phyloP scores from a whole-genome alignment of 2,329 filamentous ascomycete species.

The Pseudonectria buxi region DNA sequence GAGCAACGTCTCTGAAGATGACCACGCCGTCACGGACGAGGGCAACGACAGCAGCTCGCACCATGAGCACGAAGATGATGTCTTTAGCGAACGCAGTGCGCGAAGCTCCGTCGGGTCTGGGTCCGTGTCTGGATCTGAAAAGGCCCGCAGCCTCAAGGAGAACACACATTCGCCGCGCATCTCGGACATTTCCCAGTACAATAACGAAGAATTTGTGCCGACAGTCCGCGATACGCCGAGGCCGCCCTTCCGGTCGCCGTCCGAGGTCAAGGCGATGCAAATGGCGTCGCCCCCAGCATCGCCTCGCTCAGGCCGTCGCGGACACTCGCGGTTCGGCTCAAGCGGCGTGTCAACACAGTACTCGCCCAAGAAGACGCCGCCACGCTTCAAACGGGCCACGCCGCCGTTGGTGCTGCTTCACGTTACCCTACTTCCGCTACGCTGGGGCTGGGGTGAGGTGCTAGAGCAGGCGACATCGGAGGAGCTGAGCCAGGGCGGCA shows the following conservation, averaged over 20 bases:
- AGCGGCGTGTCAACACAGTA: constrained; percentile 45
- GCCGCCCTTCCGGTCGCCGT: constrained; percentile 62
- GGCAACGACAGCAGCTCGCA: constrained; percentile 42
- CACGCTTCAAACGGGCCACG: constrained; percentile 49
- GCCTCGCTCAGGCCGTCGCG: constrained; percentile 46
- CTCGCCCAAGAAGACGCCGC: constrained; percentile 51
- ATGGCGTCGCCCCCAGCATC: constrained; percentile 61
- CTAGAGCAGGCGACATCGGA: constrained; percentile 37
- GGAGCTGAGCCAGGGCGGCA: constrained; percentile 40
- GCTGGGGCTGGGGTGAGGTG: constrained; percentile 56
- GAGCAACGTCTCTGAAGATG: constrained; percentile 12
- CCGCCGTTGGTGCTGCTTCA: constrained; percentile 71
- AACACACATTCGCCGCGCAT: constrained; percentile 34
- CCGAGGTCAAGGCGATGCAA: constrained; percentile 63
- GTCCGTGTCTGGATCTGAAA: constrained; percentile 37
- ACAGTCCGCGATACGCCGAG: constrained; percentile 54
- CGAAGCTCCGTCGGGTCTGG: constrained; percentile 50
- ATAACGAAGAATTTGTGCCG: constrained; percentile 40
- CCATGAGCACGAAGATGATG: constrained; percentile 47
- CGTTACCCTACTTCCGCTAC: constrained; percentile 65
- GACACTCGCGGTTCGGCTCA: constrained; percentile 47
- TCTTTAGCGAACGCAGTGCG: constrained; percentile 52
- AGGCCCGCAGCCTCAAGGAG: constrained; percentile 27
- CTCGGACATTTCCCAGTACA: constrained; percentile 46
- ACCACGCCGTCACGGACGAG: constrained; percentile 18